Conservation (phyloP, 1,284 basidiomycete genomes). For the Rhodotorula mucilaginosa region DNA sequence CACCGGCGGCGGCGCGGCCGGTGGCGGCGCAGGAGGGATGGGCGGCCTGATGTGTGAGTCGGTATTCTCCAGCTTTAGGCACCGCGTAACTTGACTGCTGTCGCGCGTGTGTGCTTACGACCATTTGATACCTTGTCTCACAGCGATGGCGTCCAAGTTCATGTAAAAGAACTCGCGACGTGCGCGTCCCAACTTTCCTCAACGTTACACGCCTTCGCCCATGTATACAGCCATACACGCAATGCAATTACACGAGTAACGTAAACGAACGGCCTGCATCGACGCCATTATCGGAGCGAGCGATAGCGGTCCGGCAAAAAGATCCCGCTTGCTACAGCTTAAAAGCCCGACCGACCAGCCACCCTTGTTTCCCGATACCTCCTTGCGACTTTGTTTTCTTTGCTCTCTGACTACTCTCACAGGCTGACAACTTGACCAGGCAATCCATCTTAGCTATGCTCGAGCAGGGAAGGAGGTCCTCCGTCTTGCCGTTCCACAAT, state of each 20-base stretch:
- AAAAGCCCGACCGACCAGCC: background rate
- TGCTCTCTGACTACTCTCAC: background rate
- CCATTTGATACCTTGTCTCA: background rate
- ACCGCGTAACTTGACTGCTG: background rate
- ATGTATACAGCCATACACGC: too few relatives aligned
- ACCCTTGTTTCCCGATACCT: background rate
- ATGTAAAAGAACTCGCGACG: slow-evolving; percentile 4
- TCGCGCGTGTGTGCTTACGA: too few relatives aligned
- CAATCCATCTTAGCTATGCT: too few relatives aligned
- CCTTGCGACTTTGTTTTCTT: background rate
- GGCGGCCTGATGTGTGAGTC: slow-evolving; percentile 9
- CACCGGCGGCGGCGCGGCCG: background rate
- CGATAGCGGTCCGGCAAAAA: too few relatives aligned
- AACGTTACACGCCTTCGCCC: too few relatives aligned
- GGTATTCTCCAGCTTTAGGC: too few relatives aligned
- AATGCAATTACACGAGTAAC: too few relatives aligned
- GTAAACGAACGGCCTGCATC: too few relatives aligned
- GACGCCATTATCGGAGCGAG: too few relatives aligned
- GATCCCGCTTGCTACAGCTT: background rate
- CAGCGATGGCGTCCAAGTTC: slow-evolving; percentile 18
- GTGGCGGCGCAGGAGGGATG: slow-evolving; percentile 5
- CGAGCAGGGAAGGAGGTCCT: background rate
- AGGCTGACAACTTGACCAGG: too few relatives aligned
- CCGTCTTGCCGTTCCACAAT: background rate
- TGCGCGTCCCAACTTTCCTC: too few relatives aligned